Base-by-base conservation (phyloP, 2,329 filamentous ascomycete genomes). In the Diaporthe ampelina region DNA sequence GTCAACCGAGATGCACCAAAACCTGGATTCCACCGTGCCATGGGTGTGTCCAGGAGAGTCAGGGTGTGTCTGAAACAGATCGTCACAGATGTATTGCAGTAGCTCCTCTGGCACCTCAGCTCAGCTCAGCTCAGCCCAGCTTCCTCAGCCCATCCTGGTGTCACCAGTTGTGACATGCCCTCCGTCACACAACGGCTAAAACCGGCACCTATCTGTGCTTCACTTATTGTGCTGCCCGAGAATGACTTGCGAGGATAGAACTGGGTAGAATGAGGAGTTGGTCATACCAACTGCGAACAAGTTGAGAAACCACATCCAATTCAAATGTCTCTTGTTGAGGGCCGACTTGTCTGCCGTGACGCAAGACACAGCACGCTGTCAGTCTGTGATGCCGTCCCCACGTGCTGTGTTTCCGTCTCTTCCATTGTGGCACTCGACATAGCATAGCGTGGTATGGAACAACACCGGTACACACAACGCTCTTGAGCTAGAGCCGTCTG, bases 1-100 rank as follows among this genome's bases (percentile, higher is more conserved):
- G 15, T 40, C 48, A 21, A 68, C 48, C 48, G 40, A 68, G 63
- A 54, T 40, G 48, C 48, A 29, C 32, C 48, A 54, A 40, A 68
- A 68, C 63, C 19, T 68, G 63, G 63, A 68, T 40, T 29, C 63
- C n/a, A 68, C 63, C 32, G 48, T 68, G 48, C 52, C 63, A 68
- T 68, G 45, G 45, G 48, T 21, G 17, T 26, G 45, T 21, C 63
- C n/a, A 19, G 7, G 15, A 11, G 29, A 7, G 29, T n/a, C 59
- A 32, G 13, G 59, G 59, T 17, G 15, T 40, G n/a, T 54, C 63
- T 54, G 32, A 54, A 68, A 68, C 63, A 40, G 45, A 54, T 40
- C 48, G 48, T 40, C 29, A 8, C 32, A 54, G 32, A 40, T 9
- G 11, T 6, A 21, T 19, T 48, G 17, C 43, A 17, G 43, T 48